Evolutionary conservation across 805 yeast species (phyloP), one percentile per base, ranked within the genome.

Genomic region (Saturnispora mendoncae): DNA sequence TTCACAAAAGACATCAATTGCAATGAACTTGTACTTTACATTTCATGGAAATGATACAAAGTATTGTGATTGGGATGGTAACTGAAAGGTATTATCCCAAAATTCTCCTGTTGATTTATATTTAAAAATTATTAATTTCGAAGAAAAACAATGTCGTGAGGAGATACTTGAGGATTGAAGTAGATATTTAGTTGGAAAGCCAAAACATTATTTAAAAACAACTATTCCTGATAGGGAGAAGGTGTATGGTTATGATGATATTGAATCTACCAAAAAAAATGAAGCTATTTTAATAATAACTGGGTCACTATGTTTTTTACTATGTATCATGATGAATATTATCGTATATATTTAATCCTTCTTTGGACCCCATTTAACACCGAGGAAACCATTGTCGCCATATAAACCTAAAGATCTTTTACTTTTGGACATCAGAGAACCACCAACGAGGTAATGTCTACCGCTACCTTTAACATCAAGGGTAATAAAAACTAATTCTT

Each of bases 321-420:
- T 39, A 24, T 39, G 20, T 28, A 33, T 29, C 33, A 30, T 29
- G 23, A 26, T 39, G 29, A 21, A 18, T 39, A 26, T 35, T 26
- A 14, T 33, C n/a, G 3, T 24, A 4, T 8, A 23, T 12, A 20
- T 30, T 46, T 45, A 57, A 33, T 74, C 76, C 48, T 74, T 75
- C 57, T 72, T 78, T 12, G 50, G 84, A 1, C 95, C 95, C 95
- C 95, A 86, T 52, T 75, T 78, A 38, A 85, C 78, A 24, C 95
- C 94, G 45, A 85, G 65, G 54, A 84, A 81, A 1, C 90, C 88
- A 4, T 65, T 53, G 15, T 64, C 66, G 18, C 38, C 40, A 17
- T 45, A 47, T 6, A 45, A 32, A 5, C 46, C 46, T n/a, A 47
- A 35, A 19, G 46, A 41, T 27, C 33, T 47, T 29, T 47, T 45